Evolutionary conservation across 495 filamentous ascomycete genomes (phyloP), one percentile per base, ranked within the genome.

Genomic region (Rusavskia elegans): DNA sequence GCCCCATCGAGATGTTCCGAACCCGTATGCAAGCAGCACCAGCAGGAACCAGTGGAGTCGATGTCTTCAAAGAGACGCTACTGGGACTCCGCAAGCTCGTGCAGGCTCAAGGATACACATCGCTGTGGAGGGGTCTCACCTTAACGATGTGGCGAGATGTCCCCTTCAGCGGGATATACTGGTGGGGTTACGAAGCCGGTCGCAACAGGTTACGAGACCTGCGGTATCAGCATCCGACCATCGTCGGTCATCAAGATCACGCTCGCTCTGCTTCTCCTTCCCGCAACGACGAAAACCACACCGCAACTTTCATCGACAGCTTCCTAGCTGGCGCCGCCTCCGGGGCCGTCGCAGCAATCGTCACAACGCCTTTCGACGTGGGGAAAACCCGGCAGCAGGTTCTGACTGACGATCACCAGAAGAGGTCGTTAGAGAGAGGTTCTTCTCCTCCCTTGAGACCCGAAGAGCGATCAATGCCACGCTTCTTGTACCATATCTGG

Each of bases 111-210:
- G 92, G 92, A 6, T 85, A 89, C 53, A 72, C 72, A 9, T 85
- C 89, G 1, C 76, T 98, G 0, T 98, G 92, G 92, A 74, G 92
- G n/a, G 92, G 92, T 0, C 67, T 98, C 51, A 87, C 83, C 0
- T 72, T 98, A 30, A 97, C 90, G 0, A 78, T 98, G 59, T 98
- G 92, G 92, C 76, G 92, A 29, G 92, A 98, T 62, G 92, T 96
- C 0, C 92, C 92, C 1, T 98, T 98, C 62, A 96, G 90, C 5
- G 92, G 84, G 8, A 73, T 98, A 50, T 98, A 98, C 68, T 98
- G 92, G 92, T 87, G 84, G 78, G 92, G 92, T 13, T 98, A 98
- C 62, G 92, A 98, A 71, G 73, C 77, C 29, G 79, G 87, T 40
- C 80, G 87, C 29, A 76, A 77, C 35, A 61, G 59, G 27, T 64